Base-by-base conservation (phyloP, 371 early-diverging fungal species). In the Mortierella sp. region DNA sequence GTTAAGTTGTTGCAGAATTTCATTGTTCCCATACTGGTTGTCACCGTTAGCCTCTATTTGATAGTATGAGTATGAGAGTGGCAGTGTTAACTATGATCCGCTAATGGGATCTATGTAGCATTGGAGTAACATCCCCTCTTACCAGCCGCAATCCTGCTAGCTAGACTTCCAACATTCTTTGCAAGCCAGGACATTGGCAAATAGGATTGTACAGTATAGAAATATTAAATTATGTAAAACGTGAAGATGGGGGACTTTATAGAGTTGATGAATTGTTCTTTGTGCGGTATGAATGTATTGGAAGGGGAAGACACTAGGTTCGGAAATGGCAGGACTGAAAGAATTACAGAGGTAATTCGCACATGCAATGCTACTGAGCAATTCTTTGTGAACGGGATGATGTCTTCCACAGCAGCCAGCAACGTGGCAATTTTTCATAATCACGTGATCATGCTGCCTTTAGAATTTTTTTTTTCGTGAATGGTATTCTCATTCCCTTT, bases 71-170 rank as follows among this genome's bases (percentile, higher is more conserved):
- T 28, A 24, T 16, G 13, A n/a, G 16, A 8, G 9, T 28, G 38
- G 21, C 16, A 4, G 19, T 40, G n/a, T 60, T 60, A 50, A n/a
- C n/a, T 3, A 43, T n/a, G 50, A 5, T 5, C 4, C 21, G 40
- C 36, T 38, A 16, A 50, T 8, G 50, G 50, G 16, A 50, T n/a
- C 50, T n/a, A n/a, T n/a, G 8, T 5, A 50, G 8, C n/a, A n/a
- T 8, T 50, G 22, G 28, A 52, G 52, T 16, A n/a, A 52, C 28
- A 45, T 5, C 22, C 21, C 22, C 45, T n/a, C 72, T 48, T 66
- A 81, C 82, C 82, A 22, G 76, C 72, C 24, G 82, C 82, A 63
- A 81, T 70, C 60, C 73, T 75, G 73, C 67, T 72, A 52, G 81
- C 81, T 57, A 78, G 74, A 58, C 70, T 75, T 48, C 72, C 74